Base-by-base conservation (phyloP, 805 yeast genomes). In the Teunomyces atbi region DNA sequence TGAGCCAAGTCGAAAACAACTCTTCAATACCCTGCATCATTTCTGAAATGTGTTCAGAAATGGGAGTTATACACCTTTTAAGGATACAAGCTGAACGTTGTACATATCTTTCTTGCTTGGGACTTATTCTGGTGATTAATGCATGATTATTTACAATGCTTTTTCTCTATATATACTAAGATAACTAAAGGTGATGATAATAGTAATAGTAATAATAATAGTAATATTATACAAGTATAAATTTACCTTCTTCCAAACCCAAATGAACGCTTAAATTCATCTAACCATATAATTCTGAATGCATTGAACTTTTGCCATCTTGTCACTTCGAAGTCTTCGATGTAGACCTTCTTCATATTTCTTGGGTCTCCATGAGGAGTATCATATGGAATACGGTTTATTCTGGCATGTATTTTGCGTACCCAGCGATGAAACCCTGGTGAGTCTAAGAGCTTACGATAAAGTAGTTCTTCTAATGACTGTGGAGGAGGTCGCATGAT, bases 71-170 rank as follows among this genome's bases (percentile, higher is more conserved):
- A 87, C 61, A 66, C 74, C 42, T 82, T 91, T 60, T 83, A 79
- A 62, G 73, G 80, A 46, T 85, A 85, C 60, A 66, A 73, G 18
- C 77, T 78, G 36, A 68, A 77, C 36, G 82, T 89, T 48, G 78
- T 87, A 35, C 92, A 88, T 57, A 84, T 85, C 59, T 90, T 30
- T 89, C 77, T 78, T 78, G 59, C 87, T 79, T 61, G 89, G 89
- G 20, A 77, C 87, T 15, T 83, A 82, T 52, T 76, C 79, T 56
- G 81, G 84, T 44, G 85, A 79, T 88, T 48, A 76, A 89, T 42
- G 87, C 96, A 2, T 68, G 18, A 28, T 16, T 16, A 29, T 15
- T 26, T 23, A 13, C 12, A 20, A 18, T 28, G 19, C 29, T 38
- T 32, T 20, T 16, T 32, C 27, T 39, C 19, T 35, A 26, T 23